phyloP scores from a whole-genome alignment of 2,329 filamentous ascomycete genomes.

The Metarhizium rileyi region DNA sequence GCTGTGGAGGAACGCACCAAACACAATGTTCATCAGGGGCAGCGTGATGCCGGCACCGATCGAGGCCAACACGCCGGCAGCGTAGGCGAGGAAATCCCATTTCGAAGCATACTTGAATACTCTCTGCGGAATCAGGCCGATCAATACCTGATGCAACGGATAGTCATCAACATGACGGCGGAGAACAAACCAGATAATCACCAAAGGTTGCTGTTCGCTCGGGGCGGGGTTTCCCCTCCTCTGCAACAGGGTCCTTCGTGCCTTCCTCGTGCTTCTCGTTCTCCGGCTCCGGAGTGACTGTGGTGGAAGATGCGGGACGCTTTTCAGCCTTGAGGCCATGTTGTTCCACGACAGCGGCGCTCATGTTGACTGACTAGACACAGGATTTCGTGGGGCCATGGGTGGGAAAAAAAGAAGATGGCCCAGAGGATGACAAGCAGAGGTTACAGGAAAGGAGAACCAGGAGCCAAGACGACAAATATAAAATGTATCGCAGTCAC shows the following conservation, averaged over 20 bases:
- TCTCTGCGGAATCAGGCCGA: slow-evolving; percentile 21
- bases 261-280: neutral
- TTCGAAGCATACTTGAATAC: slow-evolving; percentile 45
- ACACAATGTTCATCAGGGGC: slow-evolving; percentile 50
- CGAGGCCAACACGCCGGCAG: slow-evolving; percentile 36
- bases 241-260: neutral
- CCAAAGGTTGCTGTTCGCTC: slow-evolving; percentile 33
- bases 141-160: neutral
- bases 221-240: slow-evolving; percentile 3
- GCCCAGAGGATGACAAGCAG: neutral
- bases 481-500: neutral
- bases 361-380: neutral
- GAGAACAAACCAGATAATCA: slow-evolving; percentile 30
- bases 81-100: slow-evolving; percentile 40
- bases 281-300: neutral
- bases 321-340: neutral
- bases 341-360: neutral
- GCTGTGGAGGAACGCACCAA: slow-evolving; percentile 29
- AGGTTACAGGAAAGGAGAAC: neutral
- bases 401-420: neutral
- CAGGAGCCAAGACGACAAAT: neutral
- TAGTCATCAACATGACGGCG: neutral
- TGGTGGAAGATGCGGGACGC: neutral
- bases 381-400: neutral
- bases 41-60: slow-evolving; percentile 44